Conservation (phyloP, 179 eudicot genomes). For the Beta corolliflora region DNA sequence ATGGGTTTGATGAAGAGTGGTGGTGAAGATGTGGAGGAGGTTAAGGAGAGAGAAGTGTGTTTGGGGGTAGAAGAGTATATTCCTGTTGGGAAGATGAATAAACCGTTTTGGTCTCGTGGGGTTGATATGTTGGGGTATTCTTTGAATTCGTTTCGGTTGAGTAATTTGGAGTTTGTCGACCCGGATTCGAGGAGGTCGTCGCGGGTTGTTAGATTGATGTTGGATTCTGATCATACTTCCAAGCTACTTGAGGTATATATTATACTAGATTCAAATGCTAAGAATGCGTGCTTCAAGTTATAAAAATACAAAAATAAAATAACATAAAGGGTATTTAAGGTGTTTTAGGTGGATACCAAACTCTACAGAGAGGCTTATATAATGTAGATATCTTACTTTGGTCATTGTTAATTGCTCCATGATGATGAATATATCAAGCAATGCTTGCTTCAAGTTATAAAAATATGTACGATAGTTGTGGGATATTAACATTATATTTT, state of each 20-base stretch:
- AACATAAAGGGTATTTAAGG: too few relatives aligned
- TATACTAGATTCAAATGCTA: too few relatives aligned
- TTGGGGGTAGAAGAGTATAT: conserved; percentile 71
- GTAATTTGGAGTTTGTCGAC: conserved; percentile 55
- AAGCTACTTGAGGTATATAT: conserved; percentile 49
- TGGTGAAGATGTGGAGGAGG: neutral
- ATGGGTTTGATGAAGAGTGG: conserved; percentile 34
- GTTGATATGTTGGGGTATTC: conserved; percentile 88
- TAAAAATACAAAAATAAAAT: too few relatives aligned
- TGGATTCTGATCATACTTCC: conserved; percentile 43
- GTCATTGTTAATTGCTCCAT: too few relatives aligned
- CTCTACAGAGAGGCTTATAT: too few relatives aligned
- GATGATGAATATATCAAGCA: too few relatives aligned
- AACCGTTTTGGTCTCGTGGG: conserved; percentile 90
- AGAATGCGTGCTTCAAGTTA: too few relatives aligned
- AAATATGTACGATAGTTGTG: too few relatives aligned
- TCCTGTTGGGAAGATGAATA: conserved; percentile 53
- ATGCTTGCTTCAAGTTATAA: too few relatives aligned
- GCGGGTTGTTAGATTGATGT: conserved; percentile 44
- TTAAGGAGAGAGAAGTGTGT: conserved; percentile 28
- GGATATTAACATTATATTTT: too few relatives aligned
- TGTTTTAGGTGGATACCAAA: too few relatives aligned
- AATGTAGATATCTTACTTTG: neutral
- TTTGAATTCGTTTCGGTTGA: conserved; percentile 60
- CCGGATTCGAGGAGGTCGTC: conserved; percentile 43